Evolutionary conservation across 2,329 filamentous ascomycete genomes (phyloP).

Genomic region (Huntiella moniliformis): DNA sequence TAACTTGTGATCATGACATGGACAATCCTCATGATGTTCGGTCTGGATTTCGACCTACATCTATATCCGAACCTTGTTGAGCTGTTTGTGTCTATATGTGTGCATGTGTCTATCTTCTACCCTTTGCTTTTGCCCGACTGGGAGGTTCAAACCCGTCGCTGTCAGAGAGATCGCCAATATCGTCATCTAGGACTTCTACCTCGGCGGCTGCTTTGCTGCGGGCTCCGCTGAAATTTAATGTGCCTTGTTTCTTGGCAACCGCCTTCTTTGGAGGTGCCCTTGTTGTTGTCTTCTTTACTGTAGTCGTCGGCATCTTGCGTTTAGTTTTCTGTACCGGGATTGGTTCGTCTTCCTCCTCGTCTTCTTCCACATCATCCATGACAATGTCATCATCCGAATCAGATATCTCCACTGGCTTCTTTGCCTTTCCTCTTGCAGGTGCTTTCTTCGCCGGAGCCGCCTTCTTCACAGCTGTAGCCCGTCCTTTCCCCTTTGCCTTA

Average conservation of each 20-base stretch:
- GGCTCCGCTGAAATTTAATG: not conserved
- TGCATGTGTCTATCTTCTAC: too few species aligned
- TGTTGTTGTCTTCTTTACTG: slow-evolving; percentile 19
- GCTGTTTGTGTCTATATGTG: too few species aligned
- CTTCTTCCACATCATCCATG: too few species aligned
- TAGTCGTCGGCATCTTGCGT: too few species aligned
- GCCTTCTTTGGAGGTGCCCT: slow-evolving; percentile 22
- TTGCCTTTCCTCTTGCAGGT: not conserved
- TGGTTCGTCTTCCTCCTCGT: too few species aligned
- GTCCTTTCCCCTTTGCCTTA: slow-evolving; percentile 12
- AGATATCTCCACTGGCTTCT: slow-evolving; percentile 4
- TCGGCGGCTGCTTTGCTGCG: slow-evolving; percentile 20
- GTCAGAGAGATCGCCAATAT: slow-evolving; percentile 37
- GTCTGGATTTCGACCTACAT: too few species aligned
- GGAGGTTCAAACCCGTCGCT: slow-evolving; percentile 39
- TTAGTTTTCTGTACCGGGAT: too few species aligned
- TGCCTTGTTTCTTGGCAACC: slow-evolving; percentile 19
- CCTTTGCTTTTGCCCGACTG: too few species aligned
- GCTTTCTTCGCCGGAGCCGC: slow-evolving; percentile 31
- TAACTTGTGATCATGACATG: too few species aligned
- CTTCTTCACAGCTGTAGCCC: slow-evolving; percentile 22
- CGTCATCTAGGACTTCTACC: slow-evolving; percentile 22
- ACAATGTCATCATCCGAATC: slow-evolving; percentile 13
- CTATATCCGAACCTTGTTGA: too few species aligned
- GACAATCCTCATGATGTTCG: too few species aligned